A percentile compares a stretch with the other conserved stretches of the same genome.
Conservation (phyloP, 345 rosid species). For the Crucihimalaya himalaica region DNA sequence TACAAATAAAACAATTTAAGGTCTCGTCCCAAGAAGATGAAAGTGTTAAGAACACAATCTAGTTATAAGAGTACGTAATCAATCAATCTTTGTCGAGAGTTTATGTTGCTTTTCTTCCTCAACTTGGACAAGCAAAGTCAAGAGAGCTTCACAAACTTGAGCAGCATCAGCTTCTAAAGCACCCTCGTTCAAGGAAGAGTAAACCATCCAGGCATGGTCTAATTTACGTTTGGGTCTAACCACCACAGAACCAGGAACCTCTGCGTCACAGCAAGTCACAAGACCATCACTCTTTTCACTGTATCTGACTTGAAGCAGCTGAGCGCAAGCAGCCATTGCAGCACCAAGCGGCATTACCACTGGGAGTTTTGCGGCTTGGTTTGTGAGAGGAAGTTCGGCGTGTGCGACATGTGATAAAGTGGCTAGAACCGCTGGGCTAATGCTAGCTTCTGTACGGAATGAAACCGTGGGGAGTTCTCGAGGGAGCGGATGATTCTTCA, state of each 20-base stretch:
- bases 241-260: slow-evolving; percentile 93
- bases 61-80: neutral
- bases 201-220: slow-evolving; percentile 99
- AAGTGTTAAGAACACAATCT: slow-evolving; percentile 1
- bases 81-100: slow-evolving; percentile 16
- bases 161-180: slow-evolving; percentile 75
- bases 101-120: slow-evolving; percentile 51
- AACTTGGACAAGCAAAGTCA: slow-evolving; percentile 81
- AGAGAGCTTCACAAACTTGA: slow-evolving; percentile 87
- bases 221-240: slow-evolving; percentile 76
- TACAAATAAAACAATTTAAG: neutral
- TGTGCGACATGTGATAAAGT: slow-evolving; percentile 88
- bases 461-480: slow-evolving; percentile 82
- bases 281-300: slow-evolving; percentile 93
- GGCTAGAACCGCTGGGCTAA: slow-evolving; percentile 74
- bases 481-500: slow-evolving; percentile 72
- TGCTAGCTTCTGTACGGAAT: slow-evolving; percentile 87
- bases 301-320: slow-evolving; percentile 74
- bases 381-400: slow-evolving; percentile 71
- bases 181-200: slow-evolving; percentile 74
- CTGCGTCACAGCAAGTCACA: slow-evolving; percentile 84
- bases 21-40: neutral
- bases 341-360: slow-evolving; percentile 92
- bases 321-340: slow-evolving; percentile 98
- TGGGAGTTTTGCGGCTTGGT: slow-evolving; percentile 67